Conservation (phyloP, 805 yeast species). For the Wickerhamomyces hampshirensis region DNA sequence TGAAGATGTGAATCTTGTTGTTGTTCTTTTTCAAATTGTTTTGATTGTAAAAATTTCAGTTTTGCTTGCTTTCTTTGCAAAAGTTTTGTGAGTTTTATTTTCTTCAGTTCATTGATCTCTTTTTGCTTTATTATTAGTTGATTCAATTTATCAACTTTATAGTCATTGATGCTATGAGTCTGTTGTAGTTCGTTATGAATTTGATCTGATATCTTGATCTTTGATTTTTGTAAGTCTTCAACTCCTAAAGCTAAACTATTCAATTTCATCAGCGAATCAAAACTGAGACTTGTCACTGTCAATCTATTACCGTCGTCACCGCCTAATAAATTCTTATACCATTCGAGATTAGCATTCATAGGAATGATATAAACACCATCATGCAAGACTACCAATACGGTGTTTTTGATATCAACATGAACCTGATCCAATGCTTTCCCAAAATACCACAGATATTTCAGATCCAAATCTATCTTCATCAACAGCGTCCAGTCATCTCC, state of each 20-base stretch:
- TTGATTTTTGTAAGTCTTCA: constrained; percentile 27
- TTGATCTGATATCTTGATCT: constrained; percentile 8
- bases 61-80: constrained; percentile 7
- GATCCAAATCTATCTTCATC: constrained; percentile 4
- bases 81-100: constrained; percentile 11
- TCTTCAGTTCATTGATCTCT: not conserved
- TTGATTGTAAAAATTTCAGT: constrained; percentile 6
- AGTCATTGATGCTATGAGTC: constrained; percentile 1
- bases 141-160: constrained; percentile 6
- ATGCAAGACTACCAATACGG: constrained; percentile 8
- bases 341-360: constrained; percentile 3
- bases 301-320: constrained; percentile 3
- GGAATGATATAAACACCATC: constrained; percentile 17
- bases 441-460: constrained; percentile 8
- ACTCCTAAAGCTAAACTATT: constrained; percentile 34
- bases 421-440: not conserved
- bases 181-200: constrained; percentile 10
- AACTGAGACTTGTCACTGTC: constrained; percentile 22
- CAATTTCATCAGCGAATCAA: constrained; percentile 38
- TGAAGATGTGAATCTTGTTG: not conserved
- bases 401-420: constrained; percentile 2
- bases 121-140: constrained; percentile 4
- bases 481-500: constrained; percentile 5
- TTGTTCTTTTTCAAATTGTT: not conserved
- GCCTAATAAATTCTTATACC: constrained; percentile 9